Base-by-base conservation (phyloP, 495 filamentous ascomycete genomes). In the Penicillium goetzii region DNA sequence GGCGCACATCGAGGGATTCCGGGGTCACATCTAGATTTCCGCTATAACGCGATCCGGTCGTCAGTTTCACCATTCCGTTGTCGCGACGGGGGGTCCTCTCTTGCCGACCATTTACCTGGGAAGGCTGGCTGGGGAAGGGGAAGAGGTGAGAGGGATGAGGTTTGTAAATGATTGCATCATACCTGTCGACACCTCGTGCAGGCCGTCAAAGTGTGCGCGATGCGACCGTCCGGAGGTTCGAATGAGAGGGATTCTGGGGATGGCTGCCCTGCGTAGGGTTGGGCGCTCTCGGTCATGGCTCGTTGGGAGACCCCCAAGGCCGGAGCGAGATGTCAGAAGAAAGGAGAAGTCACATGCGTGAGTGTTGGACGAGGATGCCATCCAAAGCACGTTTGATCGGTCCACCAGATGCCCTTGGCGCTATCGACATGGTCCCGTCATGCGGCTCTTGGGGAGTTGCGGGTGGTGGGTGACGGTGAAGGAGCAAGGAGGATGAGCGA, bases 1-100 rank as follows among this genome's bases (percentile, higher is more conserved):
- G 93, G 92, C n/a, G 88, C 84, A 75, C 94, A 98, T 73, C 88
- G 88, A 45, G 94, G 94, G 50, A 98, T 85, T 17, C 90, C 89
- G 28, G 93, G 89, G 74, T 97, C 94, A 76, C 94, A 98, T 81
- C 91, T 85, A 25, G 93, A 96, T 82, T 98, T 98, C 53, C 93
- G 87, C 93, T 96, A 69, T 26, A 56, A 21, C 34, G 55, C 15
- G 30, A 33, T 21, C 51, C 28, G 41, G n/a, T 14, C 7, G 51
- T 54, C 47, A 54, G 59, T 45, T 43, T 26, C 55, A 15, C 11
- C 21, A 57, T 57, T 28, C 3, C 26, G 2, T 19, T 43, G 25
- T 55, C 33, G 28, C 47, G 19, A 23, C 43, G 43, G 43, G 43
- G 10, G 43, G 12, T 30, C 23, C 15, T 53, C 50, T 33, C 28